Evolutionary conservation across 2,329 filamentous ascomycete species (phyloP), one percentile per base, ranked within the genome.

Genomic region (Cladophialophora exuberans): DNA sequence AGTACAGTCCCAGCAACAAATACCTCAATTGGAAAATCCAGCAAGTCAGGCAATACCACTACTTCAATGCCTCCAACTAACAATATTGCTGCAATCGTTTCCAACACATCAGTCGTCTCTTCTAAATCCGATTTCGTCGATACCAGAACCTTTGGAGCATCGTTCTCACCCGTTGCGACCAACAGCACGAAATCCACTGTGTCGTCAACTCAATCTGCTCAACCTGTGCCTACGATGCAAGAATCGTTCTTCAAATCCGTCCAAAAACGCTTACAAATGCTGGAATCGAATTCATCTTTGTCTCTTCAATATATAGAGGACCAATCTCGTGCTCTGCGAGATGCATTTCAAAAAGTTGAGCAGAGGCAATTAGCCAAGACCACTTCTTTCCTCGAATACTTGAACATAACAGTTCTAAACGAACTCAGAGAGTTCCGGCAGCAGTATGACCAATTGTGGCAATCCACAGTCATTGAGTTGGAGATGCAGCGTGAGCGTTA

Each of bases 211-310:
- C 73, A 82, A 63, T 74, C 79, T 1, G 69, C 79, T 6, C 72
- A 80, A 1, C 73, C 87, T 1, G 83, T 85, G 1, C 92, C 93
- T 2, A 91, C 92, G 0, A 94, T 95, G 1, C 94, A 99, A 71
- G 94, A 99, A 69, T 94, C 89, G 1, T 97, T 99, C 73, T 99
- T 97, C 81, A 97, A 97, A 70, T 90, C 91, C 3, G 87, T 97
- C 6, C 90, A 92, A 60, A 97, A 97, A 72, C 89, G 94, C 1
- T 80, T 99, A 3, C 89, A 93, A 62, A 86, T 92, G 64, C 84
- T 97, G 6, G 94, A 99, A 71, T 84, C 89, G 13, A 99, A 97
- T 69, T 90, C 92, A 9, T 96, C 93, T 0, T 79, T 97, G 9
- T 96, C 92, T 0, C 78, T 97, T 6, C 89, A 96, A 66, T 99